Evolutionary conservation across 164 flowering plant genomes (phyloP).

Genomic region (Vitis labrusca): DNA sequence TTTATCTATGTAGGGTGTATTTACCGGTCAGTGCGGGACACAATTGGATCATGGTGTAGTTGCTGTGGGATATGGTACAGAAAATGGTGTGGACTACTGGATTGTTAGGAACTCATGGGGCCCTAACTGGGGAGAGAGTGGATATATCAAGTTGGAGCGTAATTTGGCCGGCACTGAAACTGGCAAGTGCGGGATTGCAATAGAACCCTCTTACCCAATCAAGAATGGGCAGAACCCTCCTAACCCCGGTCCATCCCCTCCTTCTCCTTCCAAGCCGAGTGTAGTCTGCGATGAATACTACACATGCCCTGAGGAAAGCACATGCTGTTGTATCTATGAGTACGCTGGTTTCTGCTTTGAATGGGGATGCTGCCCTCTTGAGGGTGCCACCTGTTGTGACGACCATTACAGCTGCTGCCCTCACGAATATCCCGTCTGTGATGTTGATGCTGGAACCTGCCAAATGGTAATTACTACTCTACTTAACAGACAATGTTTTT

Average conservation of each 20-base stretch:
- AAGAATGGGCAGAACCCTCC: conserved; percentile 47
- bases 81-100: conserved; percentile 47
- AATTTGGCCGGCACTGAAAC: conserved; percentile 16
- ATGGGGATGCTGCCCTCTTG: conserved; percentile 58
- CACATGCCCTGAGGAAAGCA: conserved; percentile 36
- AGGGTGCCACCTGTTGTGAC: conserved; percentile 52
- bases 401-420: conserved; percentile 52
- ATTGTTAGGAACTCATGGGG: conserved; percentile 64
- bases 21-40: conserved; percentile 46
- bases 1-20: conserved; percentile 37
- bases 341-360: conserved; percentile 34
- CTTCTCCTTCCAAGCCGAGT: conserved; percentile 35
- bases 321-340: conserved; percentile 43
- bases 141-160: conserved; percentile 46
- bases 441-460: conserved; percentile 38
- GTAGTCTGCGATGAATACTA: conserved; percentile 36
- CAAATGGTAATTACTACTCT: conserved; percentile 23
- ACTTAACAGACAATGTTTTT: not conserved
- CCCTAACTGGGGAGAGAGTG: conserved; percentile 45
- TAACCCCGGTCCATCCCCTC: conserved; percentile 41
- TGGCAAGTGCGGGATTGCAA: conserved; percentile 53
- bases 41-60: conserved; percentile 47
- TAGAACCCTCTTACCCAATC: conserved; percentile 44
- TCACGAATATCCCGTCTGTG: conserved; percentile 43
- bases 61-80: conserved; percentile 46